Evolutionary conservation across 179 eudicot species (phyloP), one percentile per base, ranked within the genome.

Genomic region (Spinacia oleracea): DNA sequence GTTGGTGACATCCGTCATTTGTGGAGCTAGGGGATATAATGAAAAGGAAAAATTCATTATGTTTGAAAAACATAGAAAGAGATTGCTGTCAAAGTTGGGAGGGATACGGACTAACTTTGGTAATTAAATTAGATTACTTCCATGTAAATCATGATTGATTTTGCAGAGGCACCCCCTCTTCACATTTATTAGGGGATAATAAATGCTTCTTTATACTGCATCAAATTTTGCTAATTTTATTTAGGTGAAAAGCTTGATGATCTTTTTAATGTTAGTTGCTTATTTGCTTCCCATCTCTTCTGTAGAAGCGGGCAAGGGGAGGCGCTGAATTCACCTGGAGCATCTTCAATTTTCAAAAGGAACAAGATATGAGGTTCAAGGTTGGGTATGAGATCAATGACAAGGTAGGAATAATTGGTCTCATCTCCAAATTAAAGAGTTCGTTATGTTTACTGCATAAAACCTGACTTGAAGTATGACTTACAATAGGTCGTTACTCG

Each of bases 331-430:
- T 96, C 83, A 64, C 81, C 21, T 89, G 90, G 92, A 81, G 80
- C 84, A 76, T 96, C 50, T 73, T 78, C 53, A 76, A 96, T 81
- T 91, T 96, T 76, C 93, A 90, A 74, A 90, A 86, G 78, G 91
- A 89, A 65, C 99, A 96, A 87, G 98, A 93, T 81, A 59, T 96
- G 79, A 86, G 98, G 86, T 70, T 96, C 76, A 96, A 93, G 86
- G 79, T 91, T 83, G 99, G 99, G 65, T 93, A 87, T 79, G 92
- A 96, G 83, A 70, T 91, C 18, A 3, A 84, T 53, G 91, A 89
- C 46, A 90, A 91, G 98, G 99, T 91, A 85, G 72, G 66, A 70
- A 16, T 50, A 45, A 34, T 55, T 73, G 8, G 63, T 75, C 59
- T 38, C 14, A 27, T 66, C 23, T 31, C 56, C 50, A 16, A 50